Evolutionary conservation across 768 basidiomycete species (phyloP).

Genomic region (Lactifluus echinatus): DNA sequence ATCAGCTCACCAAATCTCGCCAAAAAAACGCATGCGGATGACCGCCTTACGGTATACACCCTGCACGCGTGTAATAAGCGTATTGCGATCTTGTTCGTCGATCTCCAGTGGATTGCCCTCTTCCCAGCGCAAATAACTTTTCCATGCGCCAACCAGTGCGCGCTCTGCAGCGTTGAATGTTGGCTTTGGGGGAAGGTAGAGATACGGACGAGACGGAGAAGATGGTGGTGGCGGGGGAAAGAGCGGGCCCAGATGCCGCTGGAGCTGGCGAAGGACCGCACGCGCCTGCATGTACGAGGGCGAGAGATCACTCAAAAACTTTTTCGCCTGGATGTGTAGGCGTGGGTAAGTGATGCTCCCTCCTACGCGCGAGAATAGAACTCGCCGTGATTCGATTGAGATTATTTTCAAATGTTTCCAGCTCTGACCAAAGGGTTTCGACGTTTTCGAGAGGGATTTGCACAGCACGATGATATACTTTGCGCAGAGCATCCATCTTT

Average conservation of each 20-base stretch:
- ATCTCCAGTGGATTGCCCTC: conserved; percentile 90
- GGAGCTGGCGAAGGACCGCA: conserved; percentile 74
- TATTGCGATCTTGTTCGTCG: conserved; percentile 68
- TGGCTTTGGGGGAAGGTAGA: conserved; percentile 62
- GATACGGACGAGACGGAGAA: conserved; percentile 30
- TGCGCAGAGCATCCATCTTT: conserved; percentile 87
- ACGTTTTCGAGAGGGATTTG: conserved; percentile 92
- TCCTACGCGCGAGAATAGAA: not conserved
- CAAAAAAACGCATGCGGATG: conserved; percentile 87
- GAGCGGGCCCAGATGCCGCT: conserved; percentile 55
- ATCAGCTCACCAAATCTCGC: conserved; percentile 76
- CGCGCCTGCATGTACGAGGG: conserved; percentile 94
- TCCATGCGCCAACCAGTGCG: conserved; percentile 78
- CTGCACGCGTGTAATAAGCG: conserved; percentile 61
- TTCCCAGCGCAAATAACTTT: conserved; percentile 90
- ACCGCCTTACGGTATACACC: conserved; percentile 85
- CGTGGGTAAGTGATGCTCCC: not conserved
- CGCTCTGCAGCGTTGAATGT: conserved; percentile 68
- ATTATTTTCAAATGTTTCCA: conserved; percentile 83
- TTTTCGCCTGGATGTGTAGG: conserved; percentile 59
- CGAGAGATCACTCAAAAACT: conserved; percentile 89
- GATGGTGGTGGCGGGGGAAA: conserved; percentile 43
- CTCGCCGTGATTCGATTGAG: conserved; percentile 78
- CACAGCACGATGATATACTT: conserved; percentile 88
- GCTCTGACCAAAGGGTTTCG: conserved; percentile 88